Evolutionary conservation across 257 asterid species (phyloP).

Genomic region (Salvia hispanica): DNA sequence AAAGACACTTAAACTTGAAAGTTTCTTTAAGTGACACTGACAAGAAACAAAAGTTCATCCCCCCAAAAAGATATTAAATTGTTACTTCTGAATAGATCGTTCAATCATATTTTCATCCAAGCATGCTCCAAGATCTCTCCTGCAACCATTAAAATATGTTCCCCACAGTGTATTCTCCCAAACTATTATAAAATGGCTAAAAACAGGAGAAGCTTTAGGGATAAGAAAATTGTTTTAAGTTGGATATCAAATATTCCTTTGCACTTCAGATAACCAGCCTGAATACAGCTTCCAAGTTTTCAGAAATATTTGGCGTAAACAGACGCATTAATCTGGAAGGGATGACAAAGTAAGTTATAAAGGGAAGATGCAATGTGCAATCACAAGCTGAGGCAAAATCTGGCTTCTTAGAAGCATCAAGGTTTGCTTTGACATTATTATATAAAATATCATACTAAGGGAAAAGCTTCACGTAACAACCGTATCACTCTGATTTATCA

Average conservation of each 20-base stretch:
- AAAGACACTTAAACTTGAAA: neutral
- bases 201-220: neutral
- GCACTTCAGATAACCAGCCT: conserved; percentile 15
- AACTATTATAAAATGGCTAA: neutral
- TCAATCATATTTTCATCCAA: conserved; percentile 12
- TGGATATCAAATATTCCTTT: conserved; percentile 11
- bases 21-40: neutral
- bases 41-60: neutral
- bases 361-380: neutral
- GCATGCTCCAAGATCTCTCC: neutral
- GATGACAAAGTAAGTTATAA: conserved; percentile 12
- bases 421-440: conserved; percentile 12
- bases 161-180: neutral
- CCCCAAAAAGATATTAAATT: neutral
- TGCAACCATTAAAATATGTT: conserved; percentile 8
- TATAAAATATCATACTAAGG: conserved; percentile 16
- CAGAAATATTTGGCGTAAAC: conserved; percentile 14
- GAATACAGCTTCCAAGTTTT: conserved; percentile 2
- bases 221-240: conserved; percentile 12
- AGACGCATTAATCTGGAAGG: conserved; percentile 17
- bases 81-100: conserved; percentile 16
- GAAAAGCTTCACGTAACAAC: neutral
- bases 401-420: conserved; percentile 13
- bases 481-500: conserved; percentile 12
- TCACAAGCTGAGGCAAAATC: conserved; percentile 2